Base-by-base conservation (phyloP, 805 yeast genomes). In the Candida cerambycidarum region DNA sequence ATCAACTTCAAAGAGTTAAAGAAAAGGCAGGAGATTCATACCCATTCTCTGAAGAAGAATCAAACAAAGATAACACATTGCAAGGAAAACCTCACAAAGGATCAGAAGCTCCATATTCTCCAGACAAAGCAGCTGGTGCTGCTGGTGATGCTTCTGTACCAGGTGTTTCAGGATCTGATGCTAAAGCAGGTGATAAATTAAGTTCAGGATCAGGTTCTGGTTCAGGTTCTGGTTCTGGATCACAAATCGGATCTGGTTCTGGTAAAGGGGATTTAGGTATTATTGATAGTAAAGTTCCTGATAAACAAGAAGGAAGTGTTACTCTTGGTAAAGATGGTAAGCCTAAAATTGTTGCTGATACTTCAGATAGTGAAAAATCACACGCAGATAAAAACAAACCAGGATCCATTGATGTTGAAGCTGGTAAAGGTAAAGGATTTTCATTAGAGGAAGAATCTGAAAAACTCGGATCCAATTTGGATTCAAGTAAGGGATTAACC, bases 11-110 rank as follows among this genome's bases (percentile, higher is more conserved):
- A 44, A 60, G 58, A 43, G 61, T 61, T 17, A 59, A 57, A 7
- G 59, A 61, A 6, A 53, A 52, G 14, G 39, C 54, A 21, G 56
- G 54, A 14, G 61, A 62, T 41, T 39, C 55, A 23, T 37, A 48
- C n/a, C 56, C 58, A 2, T 53, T 52, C 38, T n/a, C 48, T 18
- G 44, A 46, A 24, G 56, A 56, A 38, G 55, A 61, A 46, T 32
- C 57, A 39, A 32, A 32, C 8, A 41, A 35, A 16, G 38, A 39
- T 10, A 58, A 63, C 45, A 60, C 67, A 18, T 51, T 63, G n/a
- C 66, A 63, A 49, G 69, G 63, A 2, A 49, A 56, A 21, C 59
- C 64, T 19, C 68, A 67, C 43, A 53, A 57, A 39, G 69, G 67
- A n/a, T 49, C 54, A 4, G 61, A 60, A 39, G 65, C 69, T 7